Evolutionary conservation across 208 protist species (phyloP).

Genomic region (Entamoeba dispar): DNA sequence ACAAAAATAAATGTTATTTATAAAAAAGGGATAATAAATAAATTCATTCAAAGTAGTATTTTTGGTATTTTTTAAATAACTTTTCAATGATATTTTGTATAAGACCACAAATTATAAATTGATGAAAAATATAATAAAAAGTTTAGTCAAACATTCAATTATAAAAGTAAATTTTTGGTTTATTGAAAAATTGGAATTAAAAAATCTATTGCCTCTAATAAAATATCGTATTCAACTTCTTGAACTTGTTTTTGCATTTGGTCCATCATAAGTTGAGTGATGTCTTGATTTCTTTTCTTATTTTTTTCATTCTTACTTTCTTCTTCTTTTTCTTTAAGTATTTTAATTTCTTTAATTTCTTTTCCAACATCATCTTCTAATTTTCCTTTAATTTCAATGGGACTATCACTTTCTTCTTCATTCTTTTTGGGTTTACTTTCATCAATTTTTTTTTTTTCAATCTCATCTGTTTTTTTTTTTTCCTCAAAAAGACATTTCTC

Average conservation of each 20-base stretch:
- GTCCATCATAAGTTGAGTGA: not conserved
- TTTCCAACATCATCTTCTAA: not conserved
- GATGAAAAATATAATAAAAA: too few relatives aligned
- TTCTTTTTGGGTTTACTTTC: not conserved
- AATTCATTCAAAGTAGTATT: too few relatives aligned
- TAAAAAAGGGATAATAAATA: too few relatives aligned
- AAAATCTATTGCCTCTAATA: not conserved
- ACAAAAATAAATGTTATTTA: too few relatives aligned
- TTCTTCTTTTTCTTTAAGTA: not conserved
- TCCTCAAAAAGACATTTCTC: not conserved
- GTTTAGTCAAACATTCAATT: too few relatives aligned
- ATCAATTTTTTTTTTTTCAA: not conserved
- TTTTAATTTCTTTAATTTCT: not conserved
- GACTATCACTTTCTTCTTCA: not conserved
- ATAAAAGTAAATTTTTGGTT: too few relatives aligned
- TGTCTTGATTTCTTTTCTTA: not conserved
- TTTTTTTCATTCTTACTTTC: not conserved
- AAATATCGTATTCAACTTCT: not conserved
- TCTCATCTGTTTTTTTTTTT: too few relatives aligned
- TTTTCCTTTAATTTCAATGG: not conserved
- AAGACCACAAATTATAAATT: too few relatives aligned
- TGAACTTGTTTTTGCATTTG: not conserved
- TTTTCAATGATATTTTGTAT: too few relatives aligned
- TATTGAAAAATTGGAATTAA: not conserved
- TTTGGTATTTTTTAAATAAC: too few relatives aligned